Conservation (phyloP, 1,139 yeast species). For the Diutina pseudorugosa region DNA sequence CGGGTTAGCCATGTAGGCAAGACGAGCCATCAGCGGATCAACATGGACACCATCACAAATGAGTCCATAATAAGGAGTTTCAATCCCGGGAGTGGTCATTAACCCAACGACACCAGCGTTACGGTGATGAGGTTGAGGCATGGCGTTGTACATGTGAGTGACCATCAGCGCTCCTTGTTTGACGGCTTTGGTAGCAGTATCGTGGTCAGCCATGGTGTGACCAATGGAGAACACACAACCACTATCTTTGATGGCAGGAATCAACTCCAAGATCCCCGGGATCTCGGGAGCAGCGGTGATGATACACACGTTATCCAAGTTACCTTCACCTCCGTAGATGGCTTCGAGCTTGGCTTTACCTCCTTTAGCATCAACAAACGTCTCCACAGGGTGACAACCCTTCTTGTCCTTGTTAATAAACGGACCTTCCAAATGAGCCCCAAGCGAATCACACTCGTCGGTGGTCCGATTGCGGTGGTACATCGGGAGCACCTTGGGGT, state of each 20-base stretch:
- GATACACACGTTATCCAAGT: conserved; percentile 33
- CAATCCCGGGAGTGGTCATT: conserved; percentile 26
- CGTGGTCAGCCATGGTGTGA: conserved; percentile 41
- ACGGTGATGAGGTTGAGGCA: conserved; percentile 58
- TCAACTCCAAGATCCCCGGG: conserved; percentile 39
- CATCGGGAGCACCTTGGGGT: conserved; percentile 37
- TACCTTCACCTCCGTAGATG: conserved; percentile 35
- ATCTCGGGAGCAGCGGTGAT: conserved; percentile 56
- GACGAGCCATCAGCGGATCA: conserved; percentile 41
- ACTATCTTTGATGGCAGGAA: conserved; percentile 23
- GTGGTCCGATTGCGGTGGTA: conserved; percentile 24
- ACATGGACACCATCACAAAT: conserved; percentile 56
- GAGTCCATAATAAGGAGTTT: conserved; percentile 42
- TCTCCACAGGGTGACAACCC: conserved; percentile 52
- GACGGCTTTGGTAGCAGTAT: conserved; percentile 38
- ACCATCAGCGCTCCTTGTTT: conserved; percentile 45
- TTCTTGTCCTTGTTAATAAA: conserved; percentile 42
- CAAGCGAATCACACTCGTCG: conserved; percentile 39
- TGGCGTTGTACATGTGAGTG: conserved; percentile 55
- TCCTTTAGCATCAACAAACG: conserved; percentile 36
- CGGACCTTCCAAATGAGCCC: conserved; percentile 60
- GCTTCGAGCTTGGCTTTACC: conserved; percentile 14
- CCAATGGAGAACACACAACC: conserved; percentile 41
- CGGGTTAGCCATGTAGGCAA: conserved; percentile 44
- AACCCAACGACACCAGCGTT: conserved; percentile 50